Conservation (phyloP, 192 early-diverging fungal genomes). For the Gigaspora rosea region DNA sequence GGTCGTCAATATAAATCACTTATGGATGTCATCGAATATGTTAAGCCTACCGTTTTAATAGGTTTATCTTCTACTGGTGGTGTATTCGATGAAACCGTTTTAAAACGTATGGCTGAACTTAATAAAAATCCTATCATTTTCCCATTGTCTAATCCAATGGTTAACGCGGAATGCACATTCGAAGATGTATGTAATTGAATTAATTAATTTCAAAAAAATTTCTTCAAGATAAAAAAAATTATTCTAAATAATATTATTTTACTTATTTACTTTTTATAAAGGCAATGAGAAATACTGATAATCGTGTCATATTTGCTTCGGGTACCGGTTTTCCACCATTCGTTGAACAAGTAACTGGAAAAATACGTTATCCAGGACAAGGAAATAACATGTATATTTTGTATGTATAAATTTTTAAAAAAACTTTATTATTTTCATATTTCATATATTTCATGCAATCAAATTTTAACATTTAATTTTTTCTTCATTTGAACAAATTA, state of each 20-base stretch:
- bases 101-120: slow-evolving; percentile 73
- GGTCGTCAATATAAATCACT: slow-evolving; percentile 76
- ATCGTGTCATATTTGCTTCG: slow-evolving; percentile 92
- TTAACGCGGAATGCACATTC: slow-evolving; percentile 94
- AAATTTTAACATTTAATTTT: background rate
- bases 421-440: slow-evolving; percentile 16
- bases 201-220: background rate
- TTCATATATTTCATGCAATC: background rate
- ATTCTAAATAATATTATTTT: background rate
- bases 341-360: slow-evolving; percentile 61
- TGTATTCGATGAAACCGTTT: slow-evolving; percentile 72
- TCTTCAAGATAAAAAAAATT: no score
- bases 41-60: slow-evolving; percentile 88
- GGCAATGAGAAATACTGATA: slow-evolving; percentile 83
- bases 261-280: background rate
- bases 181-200: slow-evolving; percentile 50
- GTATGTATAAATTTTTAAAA: slow-evolving; percentile 20
- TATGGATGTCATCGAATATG: slow-evolving; percentile 77
- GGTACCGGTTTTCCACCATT: slow-evolving; percentile 91
- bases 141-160: slow-evolving; percentile 85
- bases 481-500: background rate
- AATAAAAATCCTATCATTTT: slow-evolving; percentile 86
- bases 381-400: slow-evolving; percentile 98
- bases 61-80: slow-evolving; percentile 81
- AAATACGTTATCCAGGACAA: slow-evolving; percentile 70